These are phyloP conservation scores for Barnettozyma pratensis DNA, from an alignment of 805 yeast species.

Conservation along the genomic window DNA sequence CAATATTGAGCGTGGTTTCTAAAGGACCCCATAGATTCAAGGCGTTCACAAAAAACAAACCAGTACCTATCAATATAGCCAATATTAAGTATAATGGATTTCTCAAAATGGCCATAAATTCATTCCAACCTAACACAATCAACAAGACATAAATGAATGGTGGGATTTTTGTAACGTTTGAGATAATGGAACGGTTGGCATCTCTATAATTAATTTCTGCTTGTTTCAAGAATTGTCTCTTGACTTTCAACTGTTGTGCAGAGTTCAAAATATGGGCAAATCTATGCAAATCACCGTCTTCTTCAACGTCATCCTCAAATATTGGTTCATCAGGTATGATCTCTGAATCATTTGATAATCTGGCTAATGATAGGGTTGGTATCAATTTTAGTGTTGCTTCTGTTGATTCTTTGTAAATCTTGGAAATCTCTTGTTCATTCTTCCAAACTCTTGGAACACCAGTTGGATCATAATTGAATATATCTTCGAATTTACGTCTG, in stretches of 20 bases:
- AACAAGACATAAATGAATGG: constrained; percentile 71
- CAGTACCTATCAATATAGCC: constrained; percentile 51
- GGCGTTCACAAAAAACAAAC: constrained; percentile 59
- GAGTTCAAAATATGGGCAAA: constrained; percentile 57
- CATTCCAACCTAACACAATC: constrained; percentile 89
- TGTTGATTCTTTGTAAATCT: constrained; percentile 55
- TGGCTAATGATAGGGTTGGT: constrained; percentile 52
- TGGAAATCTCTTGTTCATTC: constrained; percentile 67
- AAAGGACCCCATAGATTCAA: constrained; percentile 78
- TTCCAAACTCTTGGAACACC: constrained; percentile 83
- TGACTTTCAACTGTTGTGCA: constrained; percentile 50
- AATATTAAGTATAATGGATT: constrained; percentile 79
- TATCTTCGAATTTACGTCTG: constrained; percentile 77
- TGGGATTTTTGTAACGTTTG: constrained; percentile 76
- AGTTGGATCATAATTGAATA: constrained; percentile 74
- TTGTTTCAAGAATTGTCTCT: constrained; percentile 61
- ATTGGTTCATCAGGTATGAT: constrained; percentile 55
- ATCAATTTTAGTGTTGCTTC: constrained; percentile 49
- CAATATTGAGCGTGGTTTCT: constrained; percentile 52
- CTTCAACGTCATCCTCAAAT: constrained; percentile 32
- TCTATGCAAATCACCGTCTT: constrained; percentile 35
- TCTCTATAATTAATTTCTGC: constrained; percentile 79
- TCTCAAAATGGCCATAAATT: constrained; percentile 79
- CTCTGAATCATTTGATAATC: constrained; percentile 45
- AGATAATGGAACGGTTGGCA: constrained; percentile 81